Evolutionary conservation across 2,329 filamentous ascomycete species (phyloP).

Genomic region (Byssoonygena ceratinophila): DNA sequence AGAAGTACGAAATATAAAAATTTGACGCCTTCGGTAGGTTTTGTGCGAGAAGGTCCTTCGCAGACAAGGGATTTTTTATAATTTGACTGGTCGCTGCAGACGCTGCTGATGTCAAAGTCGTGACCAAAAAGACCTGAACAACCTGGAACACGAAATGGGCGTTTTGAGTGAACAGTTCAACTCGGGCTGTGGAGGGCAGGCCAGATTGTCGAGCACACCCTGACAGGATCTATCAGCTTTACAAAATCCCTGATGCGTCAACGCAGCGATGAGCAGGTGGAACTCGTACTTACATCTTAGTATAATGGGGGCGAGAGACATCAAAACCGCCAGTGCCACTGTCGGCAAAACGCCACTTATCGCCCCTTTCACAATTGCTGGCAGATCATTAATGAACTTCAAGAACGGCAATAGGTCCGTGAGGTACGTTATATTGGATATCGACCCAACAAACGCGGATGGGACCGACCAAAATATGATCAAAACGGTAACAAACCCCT

Average conservation of each 20-base stretch:
- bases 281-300: constrained; percentile 52
- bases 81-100: constrained; percentile 59
- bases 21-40: constrained; percentile 80
- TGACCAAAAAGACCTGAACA: constrained; percentile 81
- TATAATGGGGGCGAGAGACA: constrained; percentile 75
- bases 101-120: constrained; percentile 72
- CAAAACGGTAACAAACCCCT: constrained; percentile 60
- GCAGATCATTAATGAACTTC: constrained; percentile 63
- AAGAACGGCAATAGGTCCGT: constrained; percentile 47
- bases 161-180: constrained; percentile 83
- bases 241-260: neutral
- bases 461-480: constrained; percentile 79
- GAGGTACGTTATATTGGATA: constrained; percentile 73
- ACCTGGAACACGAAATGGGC: constrained; percentile 66
- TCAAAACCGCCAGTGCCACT: constrained; percentile 66
- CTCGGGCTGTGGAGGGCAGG: constrained; percentile 64
- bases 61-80: constrained; percentile 51
- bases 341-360: constrained; percentile 76
- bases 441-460: constrained; percentile 68
- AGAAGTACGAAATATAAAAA: constrained; percentile 91
- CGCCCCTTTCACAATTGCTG: constrained; percentile 59
- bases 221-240: constrained; percentile 23
- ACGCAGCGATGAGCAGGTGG: neutral
- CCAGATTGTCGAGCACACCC: constrained; percentile 68
- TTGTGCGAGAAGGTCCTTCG: constrained; percentile 56